Base-by-base conservation (phyloP, 2,329 filamentous ascomycete species). In the Stemphylium vesicarium region DNA sequence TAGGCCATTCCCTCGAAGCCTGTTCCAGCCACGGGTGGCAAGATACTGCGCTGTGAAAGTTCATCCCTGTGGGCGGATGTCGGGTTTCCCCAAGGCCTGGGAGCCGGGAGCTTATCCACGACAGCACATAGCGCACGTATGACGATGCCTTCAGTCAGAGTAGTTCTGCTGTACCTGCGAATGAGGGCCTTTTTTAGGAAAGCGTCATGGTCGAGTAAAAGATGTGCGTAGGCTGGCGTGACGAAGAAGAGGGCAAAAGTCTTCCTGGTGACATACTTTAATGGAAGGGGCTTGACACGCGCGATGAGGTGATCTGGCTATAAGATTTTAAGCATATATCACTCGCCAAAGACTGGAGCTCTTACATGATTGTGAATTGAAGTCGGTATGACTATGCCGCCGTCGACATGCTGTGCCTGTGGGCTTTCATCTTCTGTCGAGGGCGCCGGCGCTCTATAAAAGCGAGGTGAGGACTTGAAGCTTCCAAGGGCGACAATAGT, bases 1-100 rank as follows among this genome's bases (percentile, higher is more conserved):
- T 75, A 76, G 5, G 73, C 66, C 11, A 77, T 58, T 16, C 75
- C 75, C 53, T 76, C 75, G 35, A 63, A 63, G 1, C 71, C 73
- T 29, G 57, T 53, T 35, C 68, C 68, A 15, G 53, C 53, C 9
- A 64, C 42, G 15, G 64, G 63, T 12, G 64, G 59, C 16, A 50
- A 31, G 5, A 22, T 33, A 5, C 39, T 49, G 7, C 56, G 58
- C 1, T 35, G 22, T 32, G 24, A 32, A 13, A 41, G 24, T 31
- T 49, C 45, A 18, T 39, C 11, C 53, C 15, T 20, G 16, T 51
- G 35, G 3, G 64, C 29, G 13, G 53, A 40, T 8, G 36, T 24
- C 16, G 12, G 18, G 20, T 26, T 22, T 13, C 26, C 40, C 16
- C 64, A 38, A 9, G 57, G 15, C 18, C 43, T 54, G 6, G 68